These are phyloP conservation scores for Botryotinia convoluta DNA, from an alignment of 2,329 filamentous ascomycete species.

Conservation along the genomic window DNA sequence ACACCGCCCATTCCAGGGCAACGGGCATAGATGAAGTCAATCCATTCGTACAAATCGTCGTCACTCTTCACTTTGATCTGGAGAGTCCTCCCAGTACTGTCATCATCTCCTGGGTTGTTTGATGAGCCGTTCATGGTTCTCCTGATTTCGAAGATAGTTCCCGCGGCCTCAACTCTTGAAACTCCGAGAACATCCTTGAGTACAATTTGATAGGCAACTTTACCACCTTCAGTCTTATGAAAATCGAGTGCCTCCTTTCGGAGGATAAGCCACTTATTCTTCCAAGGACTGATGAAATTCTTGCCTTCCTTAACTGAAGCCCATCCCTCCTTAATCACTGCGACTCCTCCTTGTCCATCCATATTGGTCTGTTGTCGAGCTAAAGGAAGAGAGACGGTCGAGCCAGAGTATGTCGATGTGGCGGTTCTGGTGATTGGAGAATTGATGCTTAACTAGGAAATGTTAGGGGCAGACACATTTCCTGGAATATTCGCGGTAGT, in stretches of 20 bases:
- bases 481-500: conserved; percentile 68
- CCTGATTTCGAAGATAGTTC: conserved; percentile 92
- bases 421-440: conserved; percentile 66
- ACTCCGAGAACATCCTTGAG: conserved; percentile 88
- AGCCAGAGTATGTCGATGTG: conserved; percentile 67
- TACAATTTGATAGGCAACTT: conserved; percentile 80
- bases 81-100: conserved; percentile 76
- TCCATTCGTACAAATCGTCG: conserved; percentile 98
- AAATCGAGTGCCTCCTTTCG: conserved; percentile 94
- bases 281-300: conserved; percentile 81
- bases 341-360: conserved; percentile 64
- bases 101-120: conserved; percentile 67
- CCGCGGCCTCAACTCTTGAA: conserved; percentile 84
- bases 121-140: conserved; percentile 66
- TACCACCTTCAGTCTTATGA: conserved; percentile 85
- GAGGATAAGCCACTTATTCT: conserved; percentile 86
- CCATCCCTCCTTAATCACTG: conserved; percentile 77
- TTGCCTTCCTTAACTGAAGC: conserved; percentile 88
- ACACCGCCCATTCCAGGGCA: conserved; percentile 98
- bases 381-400: conserved; percentile 70
- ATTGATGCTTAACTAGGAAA: conserved; percentile 52
- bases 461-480: conserved; percentile 75
- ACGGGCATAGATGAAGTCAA: conserved; percentile 94
- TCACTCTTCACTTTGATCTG: conserved; percentile 94
- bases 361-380: conserved; percentile 54